A percentile compares a stretch with the other conserved stretches of the same genome.
These are phyloP conservation scores for Lasiodiplodia sp. DNA, from an alignment of 2,329 filamentous ascomycete species.

Conservation along the genomic window DNA sequence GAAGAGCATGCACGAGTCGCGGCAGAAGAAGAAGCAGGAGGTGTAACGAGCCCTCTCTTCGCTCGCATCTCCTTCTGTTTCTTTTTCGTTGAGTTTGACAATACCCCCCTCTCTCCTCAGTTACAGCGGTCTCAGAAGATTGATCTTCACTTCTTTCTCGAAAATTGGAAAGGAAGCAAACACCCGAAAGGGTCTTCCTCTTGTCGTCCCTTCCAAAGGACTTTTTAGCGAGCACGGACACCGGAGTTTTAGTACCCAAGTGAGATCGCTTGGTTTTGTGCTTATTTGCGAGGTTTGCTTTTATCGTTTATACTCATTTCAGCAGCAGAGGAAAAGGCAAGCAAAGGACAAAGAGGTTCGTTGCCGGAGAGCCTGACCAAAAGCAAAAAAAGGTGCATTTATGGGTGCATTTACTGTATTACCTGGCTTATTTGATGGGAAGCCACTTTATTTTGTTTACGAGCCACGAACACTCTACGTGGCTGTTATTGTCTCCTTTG, in stretches of 20 bases:
- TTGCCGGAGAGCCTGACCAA: neutral
- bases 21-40: slow-evolving; percentile 22
- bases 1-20: slow-evolving; percentile 31
- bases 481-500: neutral
- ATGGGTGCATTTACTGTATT: slow-evolving; percentile 14
- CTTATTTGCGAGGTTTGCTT: neutral
- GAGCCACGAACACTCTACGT: neutral
- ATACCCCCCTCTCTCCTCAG: neutral
- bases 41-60: neutral
- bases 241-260: slow-evolving; percentile 15
- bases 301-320: neutral
- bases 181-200: slow-evolving; percentile 1
- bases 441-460: neutral
- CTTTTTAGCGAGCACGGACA: slow-evolving; percentile 27
- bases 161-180: slow-evolving; percentile 20
- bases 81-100: slow-evolving; percentile 1
- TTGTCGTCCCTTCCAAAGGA: neutral
- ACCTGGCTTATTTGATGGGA: slow-evolving; percentile 7
- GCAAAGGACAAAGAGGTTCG: neutral
- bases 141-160: slow-evolving; percentile 21
- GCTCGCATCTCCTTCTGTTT: neutral
- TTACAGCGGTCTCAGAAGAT: slow-evolving; percentile 13
- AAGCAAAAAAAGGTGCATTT: slow-evolving; percentile 14
- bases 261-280: slow-evolving; percentile 13
- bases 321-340: neutral